Evolutionary conservation across 371 early-diverging fungal genomes (phyloP), one percentile per base, ranked within the genome.

Genomic region (Lichtheimia hyalospora): DNA sequence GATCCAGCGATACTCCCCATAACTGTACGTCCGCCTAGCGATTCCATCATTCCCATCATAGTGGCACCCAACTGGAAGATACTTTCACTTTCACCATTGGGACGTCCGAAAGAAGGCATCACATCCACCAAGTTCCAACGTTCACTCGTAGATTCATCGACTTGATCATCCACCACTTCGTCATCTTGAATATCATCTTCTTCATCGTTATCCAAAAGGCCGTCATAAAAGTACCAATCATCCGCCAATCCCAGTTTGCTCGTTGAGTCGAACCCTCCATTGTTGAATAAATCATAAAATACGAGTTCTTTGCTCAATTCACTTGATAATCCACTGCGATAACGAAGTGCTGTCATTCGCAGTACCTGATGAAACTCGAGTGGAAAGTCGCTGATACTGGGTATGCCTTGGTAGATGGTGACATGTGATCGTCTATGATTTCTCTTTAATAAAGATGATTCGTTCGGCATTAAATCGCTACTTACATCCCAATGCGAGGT

Each of bases 401-500:
- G 63, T 5, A 81, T 44, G 0, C 69, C 67, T 16, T 68, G 62
- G 28, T 66, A 69, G 15, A 64, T 43, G 5, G 68, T 50, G 0
- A 71, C 65, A 62, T 81, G 81, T 0, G 81, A 81, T 39, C 57
- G 65, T 43, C 81, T 81, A 51, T 21, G 28, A n/a, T 34, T 14
- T 43, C 14, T 12, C 20, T 8, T 24, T 18, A 13, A 16, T 48
- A 8, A 59, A 20, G 28, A 21, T 49, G 1, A 23, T 39, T 15
- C 27, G 7, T 27, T 5, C 5, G 54, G 41, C 13, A 16, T 21
- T 24, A 13, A 59, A 15, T 8, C 14, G 21, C 4, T 41, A 72
- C 63, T 67, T 84, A 87, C 83, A 85, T 61, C 41, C 92, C 91
- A 28, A 91, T 69, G 53, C 81, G 67, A 23, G 79, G 57, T 52